These are phyloP conservation scores for Penicillium arizonense DNA, from an alignment of 495 filamentous ascomycete species.

Conservation along the genomic window DNA sequence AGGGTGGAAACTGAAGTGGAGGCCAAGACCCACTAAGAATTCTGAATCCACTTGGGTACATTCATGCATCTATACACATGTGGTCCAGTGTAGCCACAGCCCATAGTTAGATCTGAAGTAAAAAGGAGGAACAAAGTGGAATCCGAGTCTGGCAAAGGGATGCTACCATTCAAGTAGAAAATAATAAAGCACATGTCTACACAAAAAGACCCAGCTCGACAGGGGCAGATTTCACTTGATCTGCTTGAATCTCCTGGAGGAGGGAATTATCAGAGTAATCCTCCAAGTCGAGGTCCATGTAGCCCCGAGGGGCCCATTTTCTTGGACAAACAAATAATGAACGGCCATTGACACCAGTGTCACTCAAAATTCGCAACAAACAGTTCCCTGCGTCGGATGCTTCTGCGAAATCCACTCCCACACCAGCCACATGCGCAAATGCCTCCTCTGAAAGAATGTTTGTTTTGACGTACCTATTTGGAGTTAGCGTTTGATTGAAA, in stretches of 20 bases:
- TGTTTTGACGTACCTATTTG: slow-evolving; percentile 21
- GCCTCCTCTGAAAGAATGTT: slow-evolving; percentile 19
- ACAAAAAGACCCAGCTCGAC: slow-evolving; percentile 7
- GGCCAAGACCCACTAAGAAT: too few relatives aligned
- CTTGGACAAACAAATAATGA: slow-evolving; percentile 17
- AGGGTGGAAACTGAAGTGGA: too few relatives aligned
- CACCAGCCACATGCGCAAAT: slow-evolving; percentile 6
- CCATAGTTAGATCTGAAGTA: too few relatives aligned
- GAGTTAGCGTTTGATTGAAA: too few relatives aligned
- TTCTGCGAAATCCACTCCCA: slow-evolving; percentile 17
- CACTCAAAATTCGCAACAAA: slow-evolving; percentile 18
- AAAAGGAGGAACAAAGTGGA: too few relatives aligned
- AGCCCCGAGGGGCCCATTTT: slow-evolving; percentile 17
- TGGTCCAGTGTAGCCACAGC: too few relatives aligned
- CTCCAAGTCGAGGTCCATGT: slow-evolving; percentile 18
- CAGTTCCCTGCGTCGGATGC: slow-evolving; percentile 13
- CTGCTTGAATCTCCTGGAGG: slow-evolving; percentile 14
- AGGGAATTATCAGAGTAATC: slow-evolving; percentile 14
- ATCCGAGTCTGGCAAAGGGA: too few relatives aligned
- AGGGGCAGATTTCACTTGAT: slow-evolving; percentile 16
- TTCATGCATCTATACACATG: too few relatives aligned
- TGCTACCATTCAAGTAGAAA: too few relatives aligned
- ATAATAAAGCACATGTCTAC: background rate
- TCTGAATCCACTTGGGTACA: too few relatives aligned
- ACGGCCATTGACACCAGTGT: slow-evolving; percentile 12